phyloP scores from a whole-genome alignment of 352 stramenopile species.

The Phytophthora sansomeana region DNA sequence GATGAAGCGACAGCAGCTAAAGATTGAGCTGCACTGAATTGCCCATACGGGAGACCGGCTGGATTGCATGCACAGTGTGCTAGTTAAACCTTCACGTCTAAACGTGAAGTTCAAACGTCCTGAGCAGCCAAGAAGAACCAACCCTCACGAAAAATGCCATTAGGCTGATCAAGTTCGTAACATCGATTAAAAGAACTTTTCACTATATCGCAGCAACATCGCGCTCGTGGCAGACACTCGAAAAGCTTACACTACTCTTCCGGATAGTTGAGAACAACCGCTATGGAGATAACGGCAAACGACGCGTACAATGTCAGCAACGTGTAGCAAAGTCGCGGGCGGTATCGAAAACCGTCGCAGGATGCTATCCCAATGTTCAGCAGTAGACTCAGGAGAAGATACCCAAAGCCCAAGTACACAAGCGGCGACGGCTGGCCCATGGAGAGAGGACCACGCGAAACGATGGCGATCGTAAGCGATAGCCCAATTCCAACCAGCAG shows the following conservation, averaged over 20 bases:
- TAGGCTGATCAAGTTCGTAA: background rate
- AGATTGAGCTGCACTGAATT: too few species aligned
- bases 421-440: constrained; percentile 66
- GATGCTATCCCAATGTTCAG: constrained; percentile 71
- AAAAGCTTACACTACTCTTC: constrained; percentile 29
- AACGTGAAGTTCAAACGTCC: too few species aligned
- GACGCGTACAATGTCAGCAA: constrained; percentile 65
- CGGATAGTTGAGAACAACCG: constrained; percentile 47
- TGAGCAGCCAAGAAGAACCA: too few species aligned
- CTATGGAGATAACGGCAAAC: constrained; percentile 75
- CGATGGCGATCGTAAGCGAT: constrained; percentile 69
- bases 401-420: constrained; percentile 75
- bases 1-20: too few species aligned
- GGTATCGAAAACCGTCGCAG: constrained; percentile 70
- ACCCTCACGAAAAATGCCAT: background rate
- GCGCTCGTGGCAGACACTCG: too few species aligned
- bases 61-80: too few species aligned
- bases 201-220: too few species aligned
- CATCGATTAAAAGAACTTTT: constrained; percentile 6
- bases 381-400: constrained; percentile 67
- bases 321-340: constrained; percentile 63
- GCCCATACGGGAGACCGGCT: too few species aligned
- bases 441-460: constrained; percentile 57
- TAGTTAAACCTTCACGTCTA: too few species aligned
- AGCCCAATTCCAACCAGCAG: constrained; percentile 75